Percentiles rank a stretch among this genome's conserved stretches.
Conservation (phyloP, 768 basidiomycete genomes). For the Phanerochaete carnosa region DNA sequence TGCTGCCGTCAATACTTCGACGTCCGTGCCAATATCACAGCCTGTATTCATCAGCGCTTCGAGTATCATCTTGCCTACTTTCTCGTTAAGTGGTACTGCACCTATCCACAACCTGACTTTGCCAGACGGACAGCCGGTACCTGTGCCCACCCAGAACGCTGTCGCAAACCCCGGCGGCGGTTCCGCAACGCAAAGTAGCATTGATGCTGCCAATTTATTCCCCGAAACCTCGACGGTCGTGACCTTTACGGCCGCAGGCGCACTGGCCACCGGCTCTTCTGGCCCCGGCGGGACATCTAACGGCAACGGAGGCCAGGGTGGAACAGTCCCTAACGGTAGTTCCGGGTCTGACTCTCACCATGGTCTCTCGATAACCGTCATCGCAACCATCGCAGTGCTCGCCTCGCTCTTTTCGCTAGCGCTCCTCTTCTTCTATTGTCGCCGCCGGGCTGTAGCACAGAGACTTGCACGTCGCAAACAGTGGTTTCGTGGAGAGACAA, state of each 20-base stretch:
- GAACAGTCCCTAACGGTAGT: not conserved
- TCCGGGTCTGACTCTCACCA: constrained; percentile 14
- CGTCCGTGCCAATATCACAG: not conserved
- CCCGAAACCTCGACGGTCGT: not conserved
- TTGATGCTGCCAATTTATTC: not conserved
- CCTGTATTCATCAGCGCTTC: not conserved
- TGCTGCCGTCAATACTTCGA: not conserved
- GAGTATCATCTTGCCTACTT: not conserved
- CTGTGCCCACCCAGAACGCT: not conserved
- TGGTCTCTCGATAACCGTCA: constrained; percentile 40
- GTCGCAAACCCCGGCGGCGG: constrained; percentile 1
- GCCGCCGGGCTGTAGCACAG: constrained; percentile 41
- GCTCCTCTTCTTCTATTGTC: constrained; percentile 39
- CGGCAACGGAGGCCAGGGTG: constrained; percentile 6
- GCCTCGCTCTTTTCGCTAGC: constrained; percentile 29
- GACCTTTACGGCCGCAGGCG: not conserved
- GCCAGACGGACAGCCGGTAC: not conserved
- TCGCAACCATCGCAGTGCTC: constrained; percentile 42
- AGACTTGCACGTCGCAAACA: constrained; percentile 39
- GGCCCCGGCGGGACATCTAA: constrained; percentile 12
- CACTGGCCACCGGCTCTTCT: not conserved
- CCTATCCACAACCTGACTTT: not conserved
- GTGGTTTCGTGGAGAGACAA: constrained; percentile 39
- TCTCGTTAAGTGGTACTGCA: not conserved
- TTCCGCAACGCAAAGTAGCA: not conserved